Base-by-base conservation (phyloP, 1,139 yeast genomes). In the Sugiyamaella castrensis region DNA sequence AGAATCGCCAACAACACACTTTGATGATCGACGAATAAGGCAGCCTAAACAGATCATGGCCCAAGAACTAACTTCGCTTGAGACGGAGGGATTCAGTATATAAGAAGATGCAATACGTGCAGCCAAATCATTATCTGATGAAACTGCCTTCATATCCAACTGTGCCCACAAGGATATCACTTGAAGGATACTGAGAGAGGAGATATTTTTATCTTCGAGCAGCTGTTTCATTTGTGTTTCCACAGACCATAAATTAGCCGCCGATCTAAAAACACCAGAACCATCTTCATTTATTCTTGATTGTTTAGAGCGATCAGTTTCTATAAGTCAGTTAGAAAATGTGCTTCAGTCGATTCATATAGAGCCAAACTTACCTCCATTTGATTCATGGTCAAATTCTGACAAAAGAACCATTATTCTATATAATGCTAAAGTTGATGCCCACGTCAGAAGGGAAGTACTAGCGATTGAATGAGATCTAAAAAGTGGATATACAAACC, bases 1-100 rank as follows among this genome's bases (percentile, higher is more conserved):
- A 29, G 32, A 10, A 12, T 31, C 26, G 4, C 24, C 10, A 26
- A 12, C 24, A 37, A 29, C 9, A n/a, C n/a, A n/a, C n/a, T n/a
- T 15, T 29, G 45, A 9, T 9, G 33, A 31, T 34, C 50, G n/a
- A 8, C 28, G 10, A 8, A 50, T 11, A 19, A 51, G n/a, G 33
- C 51, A 49, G 4, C 48, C 54, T 11, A 41, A 10, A 16, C 53
- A 48, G 6, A 52, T 45, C 28, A 48, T 41, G 3, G 54, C 52
- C 58, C 58, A 55, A n/a, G 44, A 45, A 36, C 29, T 37, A 8
- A 29, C 10, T n/a, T 37, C 41, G 34, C 29, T 30, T 10, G 40
- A 36, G 27, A 33, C 42, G 2, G 46, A 40, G 7, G 44, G 31
- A 28, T 36, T 46, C 29, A 40, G 15, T n/a, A 42, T 42, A 27